phyloP scores from a whole-genome alignment of 1,139 yeast genomes.

The Lodderomyces margitis region DNA sequence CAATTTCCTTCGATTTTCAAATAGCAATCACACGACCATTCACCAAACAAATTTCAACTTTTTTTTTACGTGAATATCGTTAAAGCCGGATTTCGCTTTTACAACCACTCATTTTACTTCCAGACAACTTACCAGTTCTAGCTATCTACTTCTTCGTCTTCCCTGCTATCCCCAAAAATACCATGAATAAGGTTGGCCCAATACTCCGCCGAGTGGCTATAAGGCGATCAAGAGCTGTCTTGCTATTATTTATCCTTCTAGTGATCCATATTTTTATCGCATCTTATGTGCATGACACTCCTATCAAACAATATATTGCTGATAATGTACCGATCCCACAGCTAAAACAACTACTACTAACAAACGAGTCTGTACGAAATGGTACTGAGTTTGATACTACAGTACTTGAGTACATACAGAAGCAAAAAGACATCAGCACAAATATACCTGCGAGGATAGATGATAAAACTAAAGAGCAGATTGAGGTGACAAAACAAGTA shows the following conservation, averaged over 20 bases:
- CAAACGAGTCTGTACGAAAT: background rate
- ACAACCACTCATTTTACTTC: too few species aligned
- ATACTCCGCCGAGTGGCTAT: conserved; percentile 7
- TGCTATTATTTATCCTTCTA: conserved; percentile 17
- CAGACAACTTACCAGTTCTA: too few species aligned
- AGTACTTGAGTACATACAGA: background rate
- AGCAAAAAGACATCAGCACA: background rate
- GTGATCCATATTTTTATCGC: conserved; percentile 19
- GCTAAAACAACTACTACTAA: background rate
- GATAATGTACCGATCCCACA: background rate
- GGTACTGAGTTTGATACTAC: conserved; percentile 2
- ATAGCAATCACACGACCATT: background rate
- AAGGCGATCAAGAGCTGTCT: conserved; percentile 21
- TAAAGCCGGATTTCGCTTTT: background rate
- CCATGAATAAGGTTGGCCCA: background rate
- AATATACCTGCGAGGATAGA: conserved; percentile 7
- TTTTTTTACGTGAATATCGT: background rate
- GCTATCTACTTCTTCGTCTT: background rate
- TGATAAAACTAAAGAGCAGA: conserved; percentile 2
- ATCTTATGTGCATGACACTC: conserved; percentile 11
- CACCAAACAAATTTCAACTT: background rate
- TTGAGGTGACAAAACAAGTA: background rate
- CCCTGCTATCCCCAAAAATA: too few species aligned
- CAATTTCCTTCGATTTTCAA: background rate
- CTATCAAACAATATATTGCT: conserved; percentile 8